Percentiles rank a stretch among this genome's conserved stretches.
phyloP scores from a whole-genome alignment of 129 eudicot genomes.

The Tagetes erecta region DNA sequence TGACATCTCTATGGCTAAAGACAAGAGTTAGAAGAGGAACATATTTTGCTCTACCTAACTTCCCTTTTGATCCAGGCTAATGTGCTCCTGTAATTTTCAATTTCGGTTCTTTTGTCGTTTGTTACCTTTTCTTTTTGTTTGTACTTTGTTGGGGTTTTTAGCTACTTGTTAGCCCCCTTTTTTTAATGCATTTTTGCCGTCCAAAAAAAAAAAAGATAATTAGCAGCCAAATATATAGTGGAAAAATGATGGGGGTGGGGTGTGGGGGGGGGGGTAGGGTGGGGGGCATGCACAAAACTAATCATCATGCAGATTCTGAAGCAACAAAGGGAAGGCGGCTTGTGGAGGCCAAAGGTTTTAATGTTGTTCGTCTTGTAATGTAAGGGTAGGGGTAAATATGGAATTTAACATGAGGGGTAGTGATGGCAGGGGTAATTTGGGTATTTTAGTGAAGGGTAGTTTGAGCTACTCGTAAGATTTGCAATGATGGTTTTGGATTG shows the following conservation, averaged over 20 bases:
- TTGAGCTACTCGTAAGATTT: constrained; percentile 50
- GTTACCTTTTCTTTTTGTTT: no score
- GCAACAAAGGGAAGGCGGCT: constrained; percentile 52
- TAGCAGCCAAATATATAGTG: constrained; percentile 27
- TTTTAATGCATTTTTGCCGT: no score
- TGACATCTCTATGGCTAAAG: no score
- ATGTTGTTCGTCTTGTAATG: constrained; percentile 41
- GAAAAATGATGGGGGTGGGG: constrained; percentile 15
- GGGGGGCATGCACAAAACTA: constrained; percentile 7
- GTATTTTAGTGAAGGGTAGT: constrained; percentile 37
- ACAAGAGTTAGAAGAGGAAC: no score
- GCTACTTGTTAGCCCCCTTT: no score
- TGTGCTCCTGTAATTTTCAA: no score
- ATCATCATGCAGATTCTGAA: constrained; percentile 27
- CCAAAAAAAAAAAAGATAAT: not conserved
- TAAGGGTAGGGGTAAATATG: constrained; percentile 38
- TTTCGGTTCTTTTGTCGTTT: no score
- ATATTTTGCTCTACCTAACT: no score
- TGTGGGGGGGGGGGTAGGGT: constrained; percentile 9
- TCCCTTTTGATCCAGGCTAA: no score
- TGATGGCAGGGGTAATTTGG: not conserved
- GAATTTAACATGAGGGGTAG: not conserved
- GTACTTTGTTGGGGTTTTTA: no score
- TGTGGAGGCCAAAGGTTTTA: constrained; percentile 58
- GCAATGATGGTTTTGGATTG: constrained; percentile 88